phyloP scores from a whole-genome alignment of 257 asterid species.

The Ophiorrhiza pumila region DNA sequence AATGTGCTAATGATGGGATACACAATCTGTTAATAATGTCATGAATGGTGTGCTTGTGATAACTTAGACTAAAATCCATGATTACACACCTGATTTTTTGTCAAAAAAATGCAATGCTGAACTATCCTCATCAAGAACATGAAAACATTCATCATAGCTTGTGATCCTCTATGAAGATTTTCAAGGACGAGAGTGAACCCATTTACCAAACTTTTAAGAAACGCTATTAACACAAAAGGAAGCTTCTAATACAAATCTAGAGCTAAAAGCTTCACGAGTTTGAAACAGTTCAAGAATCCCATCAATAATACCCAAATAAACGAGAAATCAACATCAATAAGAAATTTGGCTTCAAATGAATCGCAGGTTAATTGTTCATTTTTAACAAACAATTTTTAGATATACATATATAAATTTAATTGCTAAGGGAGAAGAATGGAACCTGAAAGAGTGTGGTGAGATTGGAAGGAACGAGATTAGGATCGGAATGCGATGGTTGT shows the following conservation, averaged over 20 bases:
- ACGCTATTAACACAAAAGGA: too few species aligned
- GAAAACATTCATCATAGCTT: too few species aligned
- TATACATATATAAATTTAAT: background rate
- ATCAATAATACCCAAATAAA: background rate
- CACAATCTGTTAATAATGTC: too few species aligned
- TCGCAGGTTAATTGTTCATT: background rate
- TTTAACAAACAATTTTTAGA: background rate
- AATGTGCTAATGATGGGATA: too few species aligned
- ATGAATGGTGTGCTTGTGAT: too few species aligned
- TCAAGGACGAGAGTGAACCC: too few species aligned
- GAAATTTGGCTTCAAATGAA: background rate
- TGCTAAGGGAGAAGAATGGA: background rate
- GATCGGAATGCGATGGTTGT: conserved; percentile 22
- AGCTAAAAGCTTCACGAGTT: background rate
- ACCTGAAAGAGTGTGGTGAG: conserved; percentile 73
- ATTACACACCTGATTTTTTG: too few species aligned
- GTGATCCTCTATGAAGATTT: background rate
- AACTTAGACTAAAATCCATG: too few species aligned
- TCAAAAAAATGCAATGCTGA: too few species aligned
- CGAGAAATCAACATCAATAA: too few species aligned
- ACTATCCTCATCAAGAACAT: background rate
- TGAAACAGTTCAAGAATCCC: background rate
- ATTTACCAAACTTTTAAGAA: too few species aligned
- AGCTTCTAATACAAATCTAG: too few species aligned
- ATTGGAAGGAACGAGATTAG: conserved; percentile 40